phyloP scores from a whole-genome alignment of 2,329 filamentous ascomycete genomes.

The Reticulascus tulasneorum region DNA sequence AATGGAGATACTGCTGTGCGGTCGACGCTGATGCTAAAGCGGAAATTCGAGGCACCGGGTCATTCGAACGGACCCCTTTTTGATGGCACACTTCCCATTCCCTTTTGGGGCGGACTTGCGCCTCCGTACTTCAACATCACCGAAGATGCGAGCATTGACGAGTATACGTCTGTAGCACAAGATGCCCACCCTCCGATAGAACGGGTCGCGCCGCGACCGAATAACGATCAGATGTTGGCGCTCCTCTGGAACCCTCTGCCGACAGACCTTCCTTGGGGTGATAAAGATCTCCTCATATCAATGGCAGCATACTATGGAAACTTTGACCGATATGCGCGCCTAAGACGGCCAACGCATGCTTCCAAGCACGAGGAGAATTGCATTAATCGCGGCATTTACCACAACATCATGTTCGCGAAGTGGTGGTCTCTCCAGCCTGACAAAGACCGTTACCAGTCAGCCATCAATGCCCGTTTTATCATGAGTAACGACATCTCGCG shows the following conservation, averaged over 20 bases:
- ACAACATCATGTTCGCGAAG: constrained; percentile 30
- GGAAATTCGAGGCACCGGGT: constrained; percentile 5
- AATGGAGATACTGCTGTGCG: constrained; percentile 32
- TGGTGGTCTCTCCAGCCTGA: constrained; percentile 21
- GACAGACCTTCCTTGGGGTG: constrained; percentile 26
- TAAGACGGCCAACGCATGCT: constrained; percentile 22
- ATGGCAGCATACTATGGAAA: constrained; percentile 34
- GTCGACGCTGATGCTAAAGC: constrained; percentile 4
- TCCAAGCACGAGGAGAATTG: constrained; percentile 22
- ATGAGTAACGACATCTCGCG: constrained; percentile 23
- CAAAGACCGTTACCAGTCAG: constrained; percentile 5
- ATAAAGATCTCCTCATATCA: constrained; percentile 34
- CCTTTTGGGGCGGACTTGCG: not conserved
- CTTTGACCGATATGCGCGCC: constrained; percentile 32
- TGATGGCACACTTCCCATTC: no score
- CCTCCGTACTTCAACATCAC: constrained; percentile 21
- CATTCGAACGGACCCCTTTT: not conserved
- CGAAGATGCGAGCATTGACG: constrained; percentile 24
- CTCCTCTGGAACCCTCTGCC: constrained; percentile 28
- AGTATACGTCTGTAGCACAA: constrained; percentile 8
- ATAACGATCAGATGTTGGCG: constrained; percentile 11
- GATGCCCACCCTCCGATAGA: no score
- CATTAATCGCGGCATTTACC: constrained; percentile 31
- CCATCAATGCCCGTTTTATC: constrained; percentile 21
- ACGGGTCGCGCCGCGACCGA: no score